Evolutionary conservation across 1,284 basidiomycete genomes (phyloP), one percentile per base, ranked within the genome.

Genomic region (Boletus holoroseus): DNA sequence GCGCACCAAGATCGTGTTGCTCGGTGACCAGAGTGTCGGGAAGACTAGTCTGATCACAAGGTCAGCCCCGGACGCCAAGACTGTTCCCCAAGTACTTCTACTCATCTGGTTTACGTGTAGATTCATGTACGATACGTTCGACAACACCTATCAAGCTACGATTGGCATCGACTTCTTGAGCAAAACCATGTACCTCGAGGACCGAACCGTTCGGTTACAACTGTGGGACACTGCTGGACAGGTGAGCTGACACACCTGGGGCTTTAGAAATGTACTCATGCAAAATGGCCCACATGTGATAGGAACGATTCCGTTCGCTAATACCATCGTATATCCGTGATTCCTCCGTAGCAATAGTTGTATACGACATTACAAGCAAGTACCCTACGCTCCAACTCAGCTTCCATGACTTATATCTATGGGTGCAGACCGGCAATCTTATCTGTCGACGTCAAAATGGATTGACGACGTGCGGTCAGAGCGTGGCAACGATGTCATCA

Each of bases 121-220:
- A 68, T 91, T 91, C 68, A 98, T 98, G 95, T 99, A 99, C 71
- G 96, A 99, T 73, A 98, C 96, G 0, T 99, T 99, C 70, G 96
- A 99, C 77, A 97, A 96, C 72, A 99, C 95, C 41, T 99, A 99
- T 71, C 96, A 99, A 72, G 96, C 96, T 12, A 99, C 96, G 12
- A 99, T 99, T 68, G 96, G 96, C 57, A 99, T 98, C 71, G 96
- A 99, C 75, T 99, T 99, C 70, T 76, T 99, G 69, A 95, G 92
- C 73, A 99, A 99, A 78, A 99, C 96, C 0, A 96, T 99, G 93
- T 99, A 99, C 72, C 81, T 99, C 53, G 96, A 99, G 68, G 96
- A 99, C 75, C 78, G 96, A 62, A 99, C 96, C 3, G 95, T 99
- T 43, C 81, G 96, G 65, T 73, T 99, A 71, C 96, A 99, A 69